phyloP scores from a whole-genome alignment of 2,329 filamentous ascomycete genomes.

The Diaporthe citrichinensis region DNA sequence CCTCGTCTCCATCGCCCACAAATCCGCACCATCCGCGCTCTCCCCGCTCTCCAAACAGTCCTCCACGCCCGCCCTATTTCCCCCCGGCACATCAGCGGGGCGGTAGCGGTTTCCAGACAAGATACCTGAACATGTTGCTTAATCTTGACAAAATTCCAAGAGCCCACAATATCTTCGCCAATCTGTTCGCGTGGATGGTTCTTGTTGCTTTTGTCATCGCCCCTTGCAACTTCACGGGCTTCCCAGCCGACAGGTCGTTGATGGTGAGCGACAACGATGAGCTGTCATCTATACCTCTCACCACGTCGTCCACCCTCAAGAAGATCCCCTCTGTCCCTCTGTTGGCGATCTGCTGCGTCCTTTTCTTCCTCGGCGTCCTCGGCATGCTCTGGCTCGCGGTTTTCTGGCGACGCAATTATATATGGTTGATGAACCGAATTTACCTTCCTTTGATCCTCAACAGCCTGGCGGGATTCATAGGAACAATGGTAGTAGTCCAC shows the following conservation, averaged over 20 bases:
- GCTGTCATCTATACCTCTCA: slow-evolving; percentile 10
- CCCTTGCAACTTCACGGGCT: slow-evolving; percentile 64
- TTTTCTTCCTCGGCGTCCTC: slow-evolving; percentile 56
- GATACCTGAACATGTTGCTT: slow-evolving; percentile 63
- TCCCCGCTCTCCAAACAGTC: not conserved
- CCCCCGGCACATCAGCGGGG: slow-evolving; percentile 31
- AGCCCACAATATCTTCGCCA: slow-evolving; percentile 62
- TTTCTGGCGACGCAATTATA: slow-evolving; percentile 62
- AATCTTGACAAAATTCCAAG: slow-evolving; percentile 60
- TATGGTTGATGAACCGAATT: slow-evolving; percentile 67
- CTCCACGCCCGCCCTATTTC: not conserved
- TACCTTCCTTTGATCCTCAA: slow-evolving; percentile 63
- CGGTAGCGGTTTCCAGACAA: slow-evolving; percentile 45
- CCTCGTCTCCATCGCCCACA: not conserved
- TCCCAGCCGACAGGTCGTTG: slow-evolving; percentile 17
- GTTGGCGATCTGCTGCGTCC: slow-evolving; percentile 59
- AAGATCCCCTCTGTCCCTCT: slow-evolving; percentile 48
- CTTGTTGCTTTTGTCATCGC: slow-evolving; percentile 67
- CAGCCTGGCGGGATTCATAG: slow-evolving; percentile 63
- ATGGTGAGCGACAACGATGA: slow-evolving; percentile 16
- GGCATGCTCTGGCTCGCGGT: slow-evolving; percentile 61
- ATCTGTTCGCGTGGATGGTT: slow-evolving; percentile 63
- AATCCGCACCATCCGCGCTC: slow-evolving; percentile 19
- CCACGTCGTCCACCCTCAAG: slow-evolving; percentile 26
- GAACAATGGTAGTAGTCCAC: slow-evolving; percentile 65